These are phyloP conservation scores for Medakamo hakoo DNA, from an alignment of 139 green algal species.

Conservation along the genomic window DNA sequence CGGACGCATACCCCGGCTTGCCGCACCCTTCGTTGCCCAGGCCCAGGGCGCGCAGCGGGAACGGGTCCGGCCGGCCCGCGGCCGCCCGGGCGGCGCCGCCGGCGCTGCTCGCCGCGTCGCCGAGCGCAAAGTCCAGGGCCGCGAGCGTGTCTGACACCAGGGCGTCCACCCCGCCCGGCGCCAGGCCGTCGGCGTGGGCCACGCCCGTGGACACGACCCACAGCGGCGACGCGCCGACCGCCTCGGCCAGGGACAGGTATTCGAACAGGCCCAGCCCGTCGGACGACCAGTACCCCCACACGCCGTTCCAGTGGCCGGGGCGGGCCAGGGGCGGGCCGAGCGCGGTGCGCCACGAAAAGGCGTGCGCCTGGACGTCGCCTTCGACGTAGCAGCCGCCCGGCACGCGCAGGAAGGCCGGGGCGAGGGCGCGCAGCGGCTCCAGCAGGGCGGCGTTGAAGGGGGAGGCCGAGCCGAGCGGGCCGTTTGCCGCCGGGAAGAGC, in stretches of 20 bases:
- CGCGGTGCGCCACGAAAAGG: constrained; percentile 32
- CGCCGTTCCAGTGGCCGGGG: constrained; percentile 37
- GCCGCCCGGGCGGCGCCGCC: constrained; percentile 32
- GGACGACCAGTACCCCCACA: constrained; percentile 54
- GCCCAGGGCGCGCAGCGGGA: constrained; percentile 35
- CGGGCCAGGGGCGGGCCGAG: constrained; percentile 26
- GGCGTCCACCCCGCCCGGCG: neutral
- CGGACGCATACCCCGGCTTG: no score
- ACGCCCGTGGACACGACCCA: constrained; percentile 46
- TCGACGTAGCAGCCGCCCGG: constrained; percentile 56
- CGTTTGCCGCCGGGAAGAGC: constrained; percentile 14
- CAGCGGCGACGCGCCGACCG: constrained; percentile 32
- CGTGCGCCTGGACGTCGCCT: constrained; percentile 20
- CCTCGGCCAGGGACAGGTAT: constrained; percentile 46
- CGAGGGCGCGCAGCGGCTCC: constrained; percentile 12
- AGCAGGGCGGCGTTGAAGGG: constrained; percentile 15
- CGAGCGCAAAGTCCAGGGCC: constrained; percentile 43
- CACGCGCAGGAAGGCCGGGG: constrained; percentile 33
- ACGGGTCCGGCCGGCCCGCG: constrained; percentile 45
- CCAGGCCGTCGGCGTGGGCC: constrained; percentile 19
- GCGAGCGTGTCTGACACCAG: constrained; percentile 35
- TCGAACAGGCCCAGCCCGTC: constrained; percentile 51
- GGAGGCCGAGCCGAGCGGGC: neutral
- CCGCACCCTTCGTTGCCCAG: constrained; percentile 67
- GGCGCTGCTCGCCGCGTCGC: constrained; percentile 12